Conservation (phyloP, 2,329 filamentous ascomycete genomes). For the Xylaria arbuscula region DNA sequence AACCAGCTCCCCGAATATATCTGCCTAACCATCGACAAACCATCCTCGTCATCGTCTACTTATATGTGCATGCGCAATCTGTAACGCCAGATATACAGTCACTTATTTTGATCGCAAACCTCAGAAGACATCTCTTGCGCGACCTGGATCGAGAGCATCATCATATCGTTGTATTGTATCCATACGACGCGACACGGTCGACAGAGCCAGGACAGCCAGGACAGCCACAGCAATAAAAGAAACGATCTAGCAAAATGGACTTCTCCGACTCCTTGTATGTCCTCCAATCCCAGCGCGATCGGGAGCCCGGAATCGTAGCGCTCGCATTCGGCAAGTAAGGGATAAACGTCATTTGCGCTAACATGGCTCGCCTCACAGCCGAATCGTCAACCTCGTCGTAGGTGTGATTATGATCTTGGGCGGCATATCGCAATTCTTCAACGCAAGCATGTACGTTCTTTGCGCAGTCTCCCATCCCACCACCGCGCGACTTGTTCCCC, state of each 20-base stretch:
- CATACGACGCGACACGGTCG: neutral
- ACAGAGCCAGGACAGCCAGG: neutral
- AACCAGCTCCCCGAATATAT: conserved; percentile 26
- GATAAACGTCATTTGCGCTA: conserved; percentile 47
- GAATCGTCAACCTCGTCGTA: conserved; percentile 91
- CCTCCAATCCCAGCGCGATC: conserved; percentile 13
- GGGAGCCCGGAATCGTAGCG: neutral
- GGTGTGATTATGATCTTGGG: conserved; percentile 89
- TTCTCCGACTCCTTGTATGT: conserved; percentile 92
- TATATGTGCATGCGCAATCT: neutral
- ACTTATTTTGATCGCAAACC: neutral
- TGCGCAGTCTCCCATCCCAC: conserved; percentile 47
- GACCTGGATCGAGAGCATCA: neutral
- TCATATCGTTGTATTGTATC: neutral
- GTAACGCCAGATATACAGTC: neutral
- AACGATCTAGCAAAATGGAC: conserved; percentile 70
- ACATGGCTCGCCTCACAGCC: conserved; percentile 66
- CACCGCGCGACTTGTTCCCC: conserved; percentile 1
- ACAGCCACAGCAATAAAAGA: conserved; percentile 1
- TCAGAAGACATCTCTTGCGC: neutral
- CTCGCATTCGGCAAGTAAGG: conserved; percentile 45
- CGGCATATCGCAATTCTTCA: conserved; percentile 79
- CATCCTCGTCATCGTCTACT: conserved; percentile 19
- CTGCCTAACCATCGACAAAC: conserved; percentile 28
- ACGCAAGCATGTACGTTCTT: conserved; percentile 66